Evolutionary conservation across 371 early-diverging fungal species (phyloP).

Genomic region (Apophysomyces trapeziformis): DNA sequence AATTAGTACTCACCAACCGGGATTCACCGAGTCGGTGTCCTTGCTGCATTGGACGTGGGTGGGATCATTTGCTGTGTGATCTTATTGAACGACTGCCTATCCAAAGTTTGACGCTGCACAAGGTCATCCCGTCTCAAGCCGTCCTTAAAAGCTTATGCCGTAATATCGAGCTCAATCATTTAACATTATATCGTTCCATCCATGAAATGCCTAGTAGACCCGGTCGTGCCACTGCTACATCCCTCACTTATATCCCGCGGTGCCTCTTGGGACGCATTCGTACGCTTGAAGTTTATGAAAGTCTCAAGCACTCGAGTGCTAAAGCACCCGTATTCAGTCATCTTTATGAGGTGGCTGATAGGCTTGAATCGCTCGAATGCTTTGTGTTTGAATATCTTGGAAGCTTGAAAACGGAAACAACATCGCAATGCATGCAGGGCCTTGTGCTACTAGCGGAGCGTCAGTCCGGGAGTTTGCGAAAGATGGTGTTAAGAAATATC

Average conservation of each 20-base stretch:
- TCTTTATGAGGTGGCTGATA: neutral
- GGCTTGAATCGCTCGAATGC: neutral
- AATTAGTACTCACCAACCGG: neutral
- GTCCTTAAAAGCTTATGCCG: neutral
- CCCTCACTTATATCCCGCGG: neutral
- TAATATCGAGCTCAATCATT: neutral
- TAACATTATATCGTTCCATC: neutral
- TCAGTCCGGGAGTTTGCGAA: neutral
- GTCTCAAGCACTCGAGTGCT: neutral
- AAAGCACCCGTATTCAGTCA: neutral
- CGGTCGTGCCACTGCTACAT: neutral
- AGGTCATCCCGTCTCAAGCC: too few relatives aligned
- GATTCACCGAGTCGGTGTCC: conserved; percentile 26
- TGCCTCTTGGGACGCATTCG: neutral
- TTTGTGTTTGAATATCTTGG: neutral
- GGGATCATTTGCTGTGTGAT: too few relatives aligned
- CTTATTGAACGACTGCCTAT: too few relatives aligned
- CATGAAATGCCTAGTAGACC: neutral
- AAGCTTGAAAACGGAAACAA: neutral
- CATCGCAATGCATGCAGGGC: neutral
- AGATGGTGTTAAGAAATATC: neutral
- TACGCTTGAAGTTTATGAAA: neutral
- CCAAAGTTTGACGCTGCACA: too few relatives aligned
- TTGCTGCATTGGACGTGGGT: conserved; percentile 28
- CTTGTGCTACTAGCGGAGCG: neutral